Percentiles rank a stretch among this genome's conserved stretches.
phyloP scores from a whole-genome alignment of 768 basidiomycete species.

The Russula abietina region DNA sequence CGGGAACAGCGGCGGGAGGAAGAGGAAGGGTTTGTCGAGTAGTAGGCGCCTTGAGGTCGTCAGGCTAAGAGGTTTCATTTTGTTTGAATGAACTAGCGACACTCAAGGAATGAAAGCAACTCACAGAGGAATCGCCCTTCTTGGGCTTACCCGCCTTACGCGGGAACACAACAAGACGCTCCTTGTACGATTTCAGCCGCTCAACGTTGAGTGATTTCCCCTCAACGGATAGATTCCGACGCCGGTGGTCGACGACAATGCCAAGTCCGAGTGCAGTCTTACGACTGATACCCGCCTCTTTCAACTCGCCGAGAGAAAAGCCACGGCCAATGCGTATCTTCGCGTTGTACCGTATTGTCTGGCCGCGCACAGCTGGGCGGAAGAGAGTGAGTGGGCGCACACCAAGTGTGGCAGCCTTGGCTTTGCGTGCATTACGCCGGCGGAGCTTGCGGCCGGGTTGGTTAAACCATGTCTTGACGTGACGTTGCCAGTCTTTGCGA shows the following conservation, averaged over 20 bases:
- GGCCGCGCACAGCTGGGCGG: slow-evolving; percentile 93
- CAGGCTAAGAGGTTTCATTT: slow-evolving; percentile 46
- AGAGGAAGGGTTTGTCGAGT: slow-evolving; percentile 65
- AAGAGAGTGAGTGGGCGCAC: slow-evolving; percentile 87
- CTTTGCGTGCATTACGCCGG: slow-evolving; percentile 85
- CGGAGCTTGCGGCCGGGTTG: slow-evolving; percentile 98
- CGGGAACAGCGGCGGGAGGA: slow-evolving; percentile 59
- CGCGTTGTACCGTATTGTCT: slow-evolving; percentile 96
- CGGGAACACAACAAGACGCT: slow-evolving; percentile 92
- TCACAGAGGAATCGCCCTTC: slow-evolving; percentile 87
- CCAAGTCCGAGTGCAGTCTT: slow-evolving; percentile 92
- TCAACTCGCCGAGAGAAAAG: slow-evolving; percentile 90
- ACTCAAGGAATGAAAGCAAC: slow-evolving; percentile 31
- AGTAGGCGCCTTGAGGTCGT: slow-evolving; percentile 72
- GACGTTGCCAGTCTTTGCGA: slow-evolving; percentile 98
- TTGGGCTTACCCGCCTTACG: slow-evolving; percentile 92
- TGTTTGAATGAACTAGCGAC: slow-evolving; percentile 10
- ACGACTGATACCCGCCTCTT: slow-evolving; percentile 89
- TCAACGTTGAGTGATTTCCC: slow-evolving; percentile 93
- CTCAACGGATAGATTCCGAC: slow-evolving; percentile 95
- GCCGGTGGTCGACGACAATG: slow-evolving; percentile 94
- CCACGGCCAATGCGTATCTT: slow-evolving; percentile 96
- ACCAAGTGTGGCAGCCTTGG: slow-evolving; percentile 85
- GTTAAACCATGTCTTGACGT: slow-evolving; percentile 97
- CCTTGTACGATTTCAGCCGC: slow-evolving; percentile 89